A percentile compares a stretch with the other conserved stretches of the same genome.
These are phyloP conservation scores for Fusarium nelsonii DNA, from an alignment of 2,329 filamentous ascomycete genomes.

Conservation along the genomic window DNA sequence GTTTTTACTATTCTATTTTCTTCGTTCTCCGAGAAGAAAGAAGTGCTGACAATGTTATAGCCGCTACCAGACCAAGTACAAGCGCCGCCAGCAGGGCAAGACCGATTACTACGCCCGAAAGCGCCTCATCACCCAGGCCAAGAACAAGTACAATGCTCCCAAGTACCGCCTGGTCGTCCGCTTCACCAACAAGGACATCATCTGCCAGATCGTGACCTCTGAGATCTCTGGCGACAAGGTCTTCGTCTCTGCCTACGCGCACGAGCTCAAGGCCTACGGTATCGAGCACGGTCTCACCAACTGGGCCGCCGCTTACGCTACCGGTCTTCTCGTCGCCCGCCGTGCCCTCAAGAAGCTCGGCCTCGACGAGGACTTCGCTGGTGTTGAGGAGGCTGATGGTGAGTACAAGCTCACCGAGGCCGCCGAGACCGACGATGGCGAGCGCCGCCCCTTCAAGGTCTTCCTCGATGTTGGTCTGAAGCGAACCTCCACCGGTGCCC, in stretches of 20 bases:
- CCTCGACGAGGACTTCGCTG: constrained; percentile 90
- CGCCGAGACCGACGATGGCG: constrained; percentile 79
- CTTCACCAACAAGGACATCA: constrained; percentile 99
- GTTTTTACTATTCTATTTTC: constrained; percentile 50
- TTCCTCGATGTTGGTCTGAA: constrained; percentile 97
- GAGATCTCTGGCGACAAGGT: constrained; percentile 99
- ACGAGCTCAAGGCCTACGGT: constrained; percentile 98
- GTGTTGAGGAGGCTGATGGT: constrained; percentile 96
- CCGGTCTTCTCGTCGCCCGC: constrained; percentile 95
- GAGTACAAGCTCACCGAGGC: constrained; percentile 97
- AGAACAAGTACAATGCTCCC: constrained; percentile 99
- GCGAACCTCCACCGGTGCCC: constrained; percentile 97
- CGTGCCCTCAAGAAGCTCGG: constrained; percentile 97
- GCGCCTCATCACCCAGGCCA: constrained; percentile 99
- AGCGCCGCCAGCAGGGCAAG: constrained; percentile 94
- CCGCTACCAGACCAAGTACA: constrained; percentile 99
- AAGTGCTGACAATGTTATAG: constrained; percentile 62
- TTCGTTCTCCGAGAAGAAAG: background rate
- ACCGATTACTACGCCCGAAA: constrained; percentile 99
- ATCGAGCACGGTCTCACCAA: constrained; percentile 99
- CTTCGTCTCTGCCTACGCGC: constrained; percentile 89
- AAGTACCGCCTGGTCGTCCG: constrained; percentile 99
- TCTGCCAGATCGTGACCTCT: constrained; percentile 95
- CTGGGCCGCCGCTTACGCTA: constrained; percentile 98
- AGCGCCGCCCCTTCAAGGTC: constrained; percentile 99